Percentiles rank a stretch among this genome's conserved stretches.
Conservation (phyloP, 2,329 filamentous ascomycete species). For the Colletotrichum sp. region DNA sequence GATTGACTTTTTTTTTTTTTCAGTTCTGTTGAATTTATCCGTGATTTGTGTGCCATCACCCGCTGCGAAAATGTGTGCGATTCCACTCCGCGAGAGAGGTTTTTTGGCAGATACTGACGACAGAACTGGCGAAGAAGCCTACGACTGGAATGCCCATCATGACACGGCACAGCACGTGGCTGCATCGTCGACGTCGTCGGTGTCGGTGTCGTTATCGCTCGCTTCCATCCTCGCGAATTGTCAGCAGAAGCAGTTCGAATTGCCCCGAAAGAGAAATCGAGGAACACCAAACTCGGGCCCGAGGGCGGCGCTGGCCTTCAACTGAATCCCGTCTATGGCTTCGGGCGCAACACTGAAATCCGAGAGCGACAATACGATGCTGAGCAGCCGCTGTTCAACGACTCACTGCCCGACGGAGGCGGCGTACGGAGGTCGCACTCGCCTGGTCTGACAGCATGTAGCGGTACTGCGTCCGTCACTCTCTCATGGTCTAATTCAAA, state of each 20-base stretch:
- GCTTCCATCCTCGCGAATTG: not conserved
- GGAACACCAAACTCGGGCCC: not conserved
- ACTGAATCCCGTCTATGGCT: not conserved
- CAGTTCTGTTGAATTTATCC: not conserved
- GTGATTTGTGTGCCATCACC: not conserved
- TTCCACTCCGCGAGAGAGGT: not conserved
- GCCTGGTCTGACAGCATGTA: not conserved
- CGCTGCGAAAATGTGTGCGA: not conserved
- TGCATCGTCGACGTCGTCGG: not conserved
- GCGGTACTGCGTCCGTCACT: not conserved
- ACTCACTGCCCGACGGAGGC: constrained; percentile 4
- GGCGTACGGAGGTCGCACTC: not conserved
- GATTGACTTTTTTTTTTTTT: not conserved
- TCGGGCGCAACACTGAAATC: not conserved
- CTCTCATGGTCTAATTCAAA: accelerated
- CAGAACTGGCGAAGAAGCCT: not conserved
- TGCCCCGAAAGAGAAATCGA: not conserved
- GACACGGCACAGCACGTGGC: not conserved
- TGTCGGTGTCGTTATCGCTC: not conserved
- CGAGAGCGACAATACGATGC: not conserved
- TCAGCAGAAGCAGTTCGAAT: not conserved
- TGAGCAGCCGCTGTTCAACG: not conserved
- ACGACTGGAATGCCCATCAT: not conserved
- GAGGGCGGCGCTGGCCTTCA: not conserved
- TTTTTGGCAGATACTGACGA: not conserved